These are phyloP conservation scores for Suillus tomentosus DNA, from an alignment of 768 basidiomycete genomes.

Conservation along the genomic window DNA sequence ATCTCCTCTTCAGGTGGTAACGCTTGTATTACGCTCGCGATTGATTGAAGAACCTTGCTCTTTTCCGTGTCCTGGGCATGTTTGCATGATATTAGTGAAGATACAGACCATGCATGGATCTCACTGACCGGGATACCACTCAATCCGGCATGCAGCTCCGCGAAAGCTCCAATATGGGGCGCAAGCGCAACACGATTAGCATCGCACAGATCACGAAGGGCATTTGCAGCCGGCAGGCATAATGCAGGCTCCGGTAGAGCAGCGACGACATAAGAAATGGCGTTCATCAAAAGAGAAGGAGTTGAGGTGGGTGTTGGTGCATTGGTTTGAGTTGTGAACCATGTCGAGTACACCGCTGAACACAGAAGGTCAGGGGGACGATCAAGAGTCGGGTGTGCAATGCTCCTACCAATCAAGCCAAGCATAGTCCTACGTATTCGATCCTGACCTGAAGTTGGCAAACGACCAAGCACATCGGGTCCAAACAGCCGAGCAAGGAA, in stretches of 20 bases:
- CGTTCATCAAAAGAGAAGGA: slow-evolving; percentile 59
- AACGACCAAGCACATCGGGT: slow-evolving; percentile 63
- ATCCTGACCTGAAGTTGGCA: slow-evolving; percentile 65
- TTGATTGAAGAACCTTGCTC: slow-evolving; percentile 88
- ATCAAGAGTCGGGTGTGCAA: slow-evolving; percentile 2
- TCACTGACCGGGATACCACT: slow-evolving; percentile 68
- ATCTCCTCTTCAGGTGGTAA: slow-evolving; percentile 79
- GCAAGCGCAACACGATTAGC: slow-evolving; percentile 84
- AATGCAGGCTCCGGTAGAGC: slow-evolving; percentile 66
- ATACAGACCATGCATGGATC: neutral
- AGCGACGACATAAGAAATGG: slow-evolving; percentile 67
- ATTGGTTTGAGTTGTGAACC: slow-evolving; percentile 63
- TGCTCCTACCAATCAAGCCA: slow-evolving; percentile 66
- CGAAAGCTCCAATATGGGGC: slow-evolving; percentile 82
- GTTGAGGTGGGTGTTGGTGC: slow-evolving; percentile 29
- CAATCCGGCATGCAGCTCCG: slow-evolving; percentile 77
- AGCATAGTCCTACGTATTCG: slow-evolving; percentile 76
- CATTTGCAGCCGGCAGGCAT: slow-evolving; percentile 75
- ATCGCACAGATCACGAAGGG: slow-evolving; percentile 86
- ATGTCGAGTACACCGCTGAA: slow-evolving; percentile 73
- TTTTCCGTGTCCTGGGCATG: slow-evolving; percentile 72
- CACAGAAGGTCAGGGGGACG: neutral
- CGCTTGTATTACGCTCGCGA: slow-evolving; percentile 92
- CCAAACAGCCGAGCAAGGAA: slow-evolving; percentile 70
- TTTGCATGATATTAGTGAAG: slow-evolving; percentile 10